phyloP scores from a whole-genome alignment of 108 stramenopile genomes.

The Pseudonitzschia multiseries region DNA sequence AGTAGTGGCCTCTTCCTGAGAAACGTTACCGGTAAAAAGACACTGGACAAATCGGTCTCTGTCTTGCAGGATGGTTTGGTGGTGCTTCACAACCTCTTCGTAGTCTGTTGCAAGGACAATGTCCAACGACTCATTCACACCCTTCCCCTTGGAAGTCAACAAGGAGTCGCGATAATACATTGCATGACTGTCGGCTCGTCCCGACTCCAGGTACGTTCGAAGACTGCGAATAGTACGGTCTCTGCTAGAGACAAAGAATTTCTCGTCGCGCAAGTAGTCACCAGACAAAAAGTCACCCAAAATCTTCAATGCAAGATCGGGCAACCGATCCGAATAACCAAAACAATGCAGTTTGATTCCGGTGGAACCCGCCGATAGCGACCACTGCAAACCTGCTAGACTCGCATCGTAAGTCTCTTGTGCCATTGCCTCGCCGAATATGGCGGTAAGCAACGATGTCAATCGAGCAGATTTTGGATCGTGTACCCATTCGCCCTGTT shows the following conservation, averaged over 20 bases:
- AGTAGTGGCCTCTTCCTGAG: constrained; percentile 48
- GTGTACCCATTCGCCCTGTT: constrained; percentile 48
- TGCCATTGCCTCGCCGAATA: constrained; percentile 72
- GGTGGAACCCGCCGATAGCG: constrained; percentile 54
- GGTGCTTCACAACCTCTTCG: constrained; percentile 52
- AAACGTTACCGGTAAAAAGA: constrained; percentile 76
- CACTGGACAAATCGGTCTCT: constrained; percentile 51
- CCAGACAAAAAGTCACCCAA: constrained; percentile 37
- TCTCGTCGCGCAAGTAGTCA: constrained; percentile 47
- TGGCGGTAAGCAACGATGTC: constrained; percentile 55
- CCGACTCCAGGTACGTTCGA: constrained; percentile 66
- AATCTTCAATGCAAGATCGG: constrained; percentile 62
- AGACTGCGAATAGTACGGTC: constrained; percentile 64
- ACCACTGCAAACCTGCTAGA: constrained; percentile 74
- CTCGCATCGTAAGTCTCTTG: constrained; percentile 83
- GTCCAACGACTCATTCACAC: constrained; percentile 49
- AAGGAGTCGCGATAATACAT: constrained; percentile 70
- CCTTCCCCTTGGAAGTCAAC: constrained; percentile 45
- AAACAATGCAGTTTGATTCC: constrained; percentile 65
- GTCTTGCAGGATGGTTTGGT: constrained; percentile 43
- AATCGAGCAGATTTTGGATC: constrained; percentile 45
- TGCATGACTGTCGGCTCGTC: constrained; percentile 68
- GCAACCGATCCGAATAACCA: constrained; percentile 80
- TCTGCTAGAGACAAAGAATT: constrained; percentile 56
- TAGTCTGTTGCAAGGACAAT: constrained; percentile 41